Evolutionary conservation across 2,329 filamentous ascomycete genomes (phyloP).

Genomic region (Ophiostoma perfectum): DNA sequence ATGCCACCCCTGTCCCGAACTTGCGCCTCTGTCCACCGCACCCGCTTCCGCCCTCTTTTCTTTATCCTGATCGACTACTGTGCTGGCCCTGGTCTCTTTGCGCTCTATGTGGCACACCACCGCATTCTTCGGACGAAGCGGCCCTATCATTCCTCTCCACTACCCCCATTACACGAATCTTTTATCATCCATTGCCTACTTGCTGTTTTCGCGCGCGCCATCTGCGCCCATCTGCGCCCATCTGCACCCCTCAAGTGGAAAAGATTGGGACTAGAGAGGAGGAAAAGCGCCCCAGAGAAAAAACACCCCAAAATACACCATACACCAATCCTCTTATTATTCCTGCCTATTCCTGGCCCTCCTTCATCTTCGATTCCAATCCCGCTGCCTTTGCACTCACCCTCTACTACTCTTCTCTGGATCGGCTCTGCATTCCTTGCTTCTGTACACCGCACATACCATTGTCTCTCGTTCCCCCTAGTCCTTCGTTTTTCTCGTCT

Average conservation of each 20-base stretch:
- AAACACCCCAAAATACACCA: conserved; percentile 1
- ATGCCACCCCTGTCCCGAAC: conserved; percentile 22
- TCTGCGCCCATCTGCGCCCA: conserved; percentile 14
- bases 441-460: background rate
- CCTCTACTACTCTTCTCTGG: background rate
- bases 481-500: conserved; percentile 17
- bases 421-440: conserved; percentile 11
- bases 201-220: conserved; percentile 15
- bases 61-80: conserved; percentile 14
- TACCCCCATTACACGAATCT: conserved; percentile 21
- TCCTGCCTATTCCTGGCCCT: conserved; percentile 10
- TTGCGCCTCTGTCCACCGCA: conserved; percentile 15
- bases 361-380: background rate
- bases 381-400: conserved; percentile 2
- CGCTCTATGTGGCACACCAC: conserved; percentile 13
- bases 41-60: conserved; percentile 18
- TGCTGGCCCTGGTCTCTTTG: conserved; percentile 15
- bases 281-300: conserved; percentile 2
- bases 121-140: conserved; percentile 28
- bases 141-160: conserved; percentile 25
- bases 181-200: conserved; percentile 18
- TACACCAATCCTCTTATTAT: conserved; percentile 14
- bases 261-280: conserved; percentile 5
- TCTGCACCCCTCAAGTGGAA: conserved; percentile 1
- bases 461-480: conserved; percentile 13